Conservation (phyloP, 2,329 filamentous ascomycete genomes). For the Teratosphaeria epicoccoides region DNA sequence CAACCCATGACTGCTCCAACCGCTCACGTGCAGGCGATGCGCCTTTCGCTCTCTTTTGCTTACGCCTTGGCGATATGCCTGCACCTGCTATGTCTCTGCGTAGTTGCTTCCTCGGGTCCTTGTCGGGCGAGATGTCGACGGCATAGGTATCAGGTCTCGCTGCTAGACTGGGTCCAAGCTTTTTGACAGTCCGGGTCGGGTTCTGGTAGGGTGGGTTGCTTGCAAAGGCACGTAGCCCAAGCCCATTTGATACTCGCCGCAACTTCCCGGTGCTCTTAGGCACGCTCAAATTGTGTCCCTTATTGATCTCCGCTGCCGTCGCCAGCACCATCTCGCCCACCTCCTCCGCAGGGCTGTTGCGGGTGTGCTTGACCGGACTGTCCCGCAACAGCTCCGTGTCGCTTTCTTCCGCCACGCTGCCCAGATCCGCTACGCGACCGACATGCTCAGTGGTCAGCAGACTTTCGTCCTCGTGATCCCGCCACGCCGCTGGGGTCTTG, state of each 20-base stretch:
- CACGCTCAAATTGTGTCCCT: neutral
- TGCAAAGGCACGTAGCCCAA: neutral
- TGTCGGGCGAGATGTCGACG: slow-evolving; percentile 1
- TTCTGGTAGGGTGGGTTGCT: neutral
- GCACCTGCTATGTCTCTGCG: neutral
- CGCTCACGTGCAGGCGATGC: neutral
- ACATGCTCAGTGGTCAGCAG: neutral
- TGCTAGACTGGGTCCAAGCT: neutral
- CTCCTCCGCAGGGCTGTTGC: slow-evolving; percentile 1
- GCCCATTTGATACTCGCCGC: neutral
- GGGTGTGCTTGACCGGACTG: neutral
- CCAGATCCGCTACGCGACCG: neutral
- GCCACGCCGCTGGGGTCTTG: neutral
- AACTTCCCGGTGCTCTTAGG: slow-evolving; percentile 1
- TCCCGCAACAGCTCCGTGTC: neutral
- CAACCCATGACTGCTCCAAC: neutral
- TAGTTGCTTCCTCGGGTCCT: neutral
- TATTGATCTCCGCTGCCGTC: slow-evolving; percentile 1
- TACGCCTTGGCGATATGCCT: slow-evolving; percentile 1
- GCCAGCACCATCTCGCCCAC: slow-evolving; percentile 1
- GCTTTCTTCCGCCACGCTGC: neutral
- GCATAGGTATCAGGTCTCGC: slow-evolving; percentile 4
- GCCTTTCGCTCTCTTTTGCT: neutral
- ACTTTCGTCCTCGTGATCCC: neutral
- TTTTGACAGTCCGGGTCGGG: neutral